Percentiles rank a stretch among this genome's conserved stretches.
These are phyloP conservation scores for Ramularia endophylla DNA, from an alignment of 2,329 filamentous ascomycete genomes.

Conservation along the genomic window DNA sequence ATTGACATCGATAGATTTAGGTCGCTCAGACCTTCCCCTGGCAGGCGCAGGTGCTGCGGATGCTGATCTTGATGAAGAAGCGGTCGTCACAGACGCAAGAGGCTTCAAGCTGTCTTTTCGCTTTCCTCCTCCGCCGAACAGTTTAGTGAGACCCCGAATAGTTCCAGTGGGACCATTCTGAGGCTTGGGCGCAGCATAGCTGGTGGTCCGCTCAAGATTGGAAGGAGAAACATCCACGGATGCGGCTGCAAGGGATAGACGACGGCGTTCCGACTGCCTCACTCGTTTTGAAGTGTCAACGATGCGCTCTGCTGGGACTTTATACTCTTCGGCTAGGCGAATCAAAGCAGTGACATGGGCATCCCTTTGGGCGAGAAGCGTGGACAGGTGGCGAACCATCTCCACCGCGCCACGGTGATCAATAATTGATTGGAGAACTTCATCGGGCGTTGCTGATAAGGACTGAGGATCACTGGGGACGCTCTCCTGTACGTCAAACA, in stretches of 20 bases:
- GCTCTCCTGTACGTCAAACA: slow-evolving; percentile 26
- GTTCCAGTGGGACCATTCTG: slow-evolving; percentile 11
- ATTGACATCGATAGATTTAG: slow-evolving; percentile 23
- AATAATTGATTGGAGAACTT: slow-evolving; percentile 23
- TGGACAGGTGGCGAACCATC: slow-evolving; percentile 25
- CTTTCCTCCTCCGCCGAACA: slow-evolving; percentile 27
- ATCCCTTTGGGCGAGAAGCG: slow-evolving; percentile 28
- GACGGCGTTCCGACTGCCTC: slow-evolving; percentile 25
- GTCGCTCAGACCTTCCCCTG: slow-evolving; percentile 13
- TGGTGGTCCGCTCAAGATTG: slow-evolving; percentile 10
- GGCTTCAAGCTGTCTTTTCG: slow-evolving; percentile 12
- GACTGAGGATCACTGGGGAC: slow-evolving; percentile 20
- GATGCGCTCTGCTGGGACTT: slow-evolving; percentile 24
- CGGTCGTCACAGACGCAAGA: slow-evolving; percentile 14
- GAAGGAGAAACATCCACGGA: slow-evolving; percentile 18
- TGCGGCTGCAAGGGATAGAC: slow-evolving; percentile 21
- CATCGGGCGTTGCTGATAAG: slow-evolving; percentile 20
- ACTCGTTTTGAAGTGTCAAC: slow-evolving; percentile 22
- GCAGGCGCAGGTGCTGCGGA: slow-evolving; percentile 12
- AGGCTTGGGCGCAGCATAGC: slow-evolving; percentile 8
- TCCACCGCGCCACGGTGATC: slow-evolving; percentile 27
- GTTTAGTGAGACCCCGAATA: slow-evolving; percentile 23
- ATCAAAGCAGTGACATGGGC: slow-evolving; percentile 31
- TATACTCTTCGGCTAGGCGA: slow-evolving; percentile 29
- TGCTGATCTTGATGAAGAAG: slow-evolving; percentile 24